Base-by-base conservation (phyloP, 495 filamentous ascomycete species). In the Aspergillus hancockii region DNA sequence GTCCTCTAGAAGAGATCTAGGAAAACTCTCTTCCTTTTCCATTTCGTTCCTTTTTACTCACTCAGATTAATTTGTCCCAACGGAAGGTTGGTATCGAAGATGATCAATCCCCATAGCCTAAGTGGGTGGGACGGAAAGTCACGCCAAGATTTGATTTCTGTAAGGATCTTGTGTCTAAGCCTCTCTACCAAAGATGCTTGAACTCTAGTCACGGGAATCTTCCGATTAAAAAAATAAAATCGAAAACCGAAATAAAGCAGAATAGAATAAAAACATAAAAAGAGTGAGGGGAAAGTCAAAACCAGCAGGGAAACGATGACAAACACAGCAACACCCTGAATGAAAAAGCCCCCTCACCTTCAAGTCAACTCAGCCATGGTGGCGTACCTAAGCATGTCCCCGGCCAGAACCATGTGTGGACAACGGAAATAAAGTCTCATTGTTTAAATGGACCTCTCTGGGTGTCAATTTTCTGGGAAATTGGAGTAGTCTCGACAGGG, bases 111-210 rank as follows among this genome's bases (percentile, higher is more conserved):
- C 19, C 54, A 19, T 45, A 10, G 13, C 36, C 51, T 14, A 53
- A 53, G 49, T 47, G 45, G 34, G 56, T 53, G 61, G 61, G 56
- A 63, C 52, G 49, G 23, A 16, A n/a, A 59, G 41, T 34, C 25
- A 47, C 41, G 38, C 51, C 51, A 38, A 18, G 38, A 23, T 22
- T n/a, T 36, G 40, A n/a, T 23, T 41, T 36, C 50, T 36, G 59
- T 58, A 49, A 55, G 43, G 34, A 36, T 54, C 40, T 52, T 45
- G n/a, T 8, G 40, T 53, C 54, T 54, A 51, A 62, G 53, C 59
- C 47, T 56, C 54, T 32, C 22, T 22, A 47, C 43, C 43, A 47
- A 47, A 47, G 18, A 47, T 47, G 49, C 28, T 31, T 31, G 49
- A 34, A 30, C 49, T 32, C n/a, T 31, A 52, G 32, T 36, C 49